A percentile compares a stretch with the other conserved stretches of the same genome.
These are phyloP conservation scores for Solioccasus polychromus DNA, from an alignment of 768 basidiomycete genomes.

Conservation along the genomic window DNA sequence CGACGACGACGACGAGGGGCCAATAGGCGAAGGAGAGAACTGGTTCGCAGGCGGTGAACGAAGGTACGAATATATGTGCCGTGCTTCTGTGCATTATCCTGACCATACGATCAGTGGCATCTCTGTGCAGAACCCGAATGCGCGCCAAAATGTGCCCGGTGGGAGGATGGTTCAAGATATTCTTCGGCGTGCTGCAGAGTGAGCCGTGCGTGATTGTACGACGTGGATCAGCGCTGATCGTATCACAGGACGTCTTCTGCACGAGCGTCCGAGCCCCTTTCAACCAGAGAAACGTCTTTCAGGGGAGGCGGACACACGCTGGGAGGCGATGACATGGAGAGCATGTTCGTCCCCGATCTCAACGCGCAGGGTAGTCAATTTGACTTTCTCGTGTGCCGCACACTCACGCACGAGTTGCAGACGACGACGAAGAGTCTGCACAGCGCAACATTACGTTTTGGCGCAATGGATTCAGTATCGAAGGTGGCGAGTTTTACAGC, in stretches of 20 bases:
- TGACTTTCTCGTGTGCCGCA: not conserved
- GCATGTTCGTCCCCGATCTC: conserved; percentile 74
- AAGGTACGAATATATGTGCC: conserved; percentile 49
- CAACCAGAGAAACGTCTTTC: conserved; percentile 38
- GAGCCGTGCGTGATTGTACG: conserved; percentile 24
- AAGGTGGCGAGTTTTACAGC: conserved; percentile 80
- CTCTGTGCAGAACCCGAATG: conserved; percentile 81
- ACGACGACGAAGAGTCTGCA: conserved; percentile 48
- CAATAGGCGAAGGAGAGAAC: conserved; percentile 46
- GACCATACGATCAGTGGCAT: conserved; percentile 59
- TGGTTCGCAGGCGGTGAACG: conserved; percentile 96
- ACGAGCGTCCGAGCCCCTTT: conserved; percentile 14
- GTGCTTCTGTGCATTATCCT: not conserved
- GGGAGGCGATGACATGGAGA: conserved; percentile 88
- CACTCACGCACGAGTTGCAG: not conserved
- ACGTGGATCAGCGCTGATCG: not conserved
- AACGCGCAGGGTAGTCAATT: conserved; percentile 34
- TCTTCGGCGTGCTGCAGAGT: conserved; percentile 80
- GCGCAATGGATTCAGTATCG: conserved; percentile 89
- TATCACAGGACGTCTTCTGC: conserved; percentile 16
- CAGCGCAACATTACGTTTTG: conserved; percentile 85
- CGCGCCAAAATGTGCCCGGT: conserved; percentile 42
- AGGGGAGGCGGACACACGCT: conserved; percentile 77
- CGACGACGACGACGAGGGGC: conserved; percentile 50
- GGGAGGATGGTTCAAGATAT: conserved; percentile 67